A percentile compares a stretch with the other conserved stretches of the same genome.
These are phyloP conservation scores for Piper longum DNA, from an alignment of 164 flowering plant species.

Conservation along the genomic window DNA sequence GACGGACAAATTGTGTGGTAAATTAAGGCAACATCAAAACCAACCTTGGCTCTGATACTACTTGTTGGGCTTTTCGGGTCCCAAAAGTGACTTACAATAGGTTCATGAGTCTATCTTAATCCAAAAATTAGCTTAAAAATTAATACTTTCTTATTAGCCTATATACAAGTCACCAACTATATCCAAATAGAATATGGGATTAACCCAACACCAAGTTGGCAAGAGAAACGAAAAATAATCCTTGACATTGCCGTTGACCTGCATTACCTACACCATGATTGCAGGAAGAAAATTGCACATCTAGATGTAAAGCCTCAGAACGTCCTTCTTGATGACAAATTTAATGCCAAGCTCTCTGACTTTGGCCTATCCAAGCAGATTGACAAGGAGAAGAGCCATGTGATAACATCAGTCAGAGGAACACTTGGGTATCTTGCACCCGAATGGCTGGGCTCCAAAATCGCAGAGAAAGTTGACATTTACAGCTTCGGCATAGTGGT, in stretches of 20 bases:
- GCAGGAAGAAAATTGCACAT: conserved; percentile 12
- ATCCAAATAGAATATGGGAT: too few species aligned
- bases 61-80: too few species aligned
- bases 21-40: too few species aligned
- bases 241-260: conserved; percentile 10
- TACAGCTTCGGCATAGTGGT: conserved; percentile 17
- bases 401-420: conserved; percentile 10
- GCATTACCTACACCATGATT: conserved; percentile 18
- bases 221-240: conserved; percentile 7
- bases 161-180: too few species aligned
- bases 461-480: conserved; percentile 16
- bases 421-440: conserved; percentile 9
- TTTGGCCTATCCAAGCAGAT: conserved; percentile 14
- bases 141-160: too few species aligned
- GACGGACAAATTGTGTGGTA: too few species aligned
- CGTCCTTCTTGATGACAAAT: conserved; percentile 8
- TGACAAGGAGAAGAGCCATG: conserved; percentile 11
- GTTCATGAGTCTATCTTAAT: too few species aligned
- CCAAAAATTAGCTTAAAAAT: too few species aligned
- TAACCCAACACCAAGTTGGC: conserved; percentile 12
- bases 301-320: conserved; percentile 17
- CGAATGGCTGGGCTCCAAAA: conserved; percentile 5
- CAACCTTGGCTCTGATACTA: too few species aligned
- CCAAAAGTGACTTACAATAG: too few species aligned
- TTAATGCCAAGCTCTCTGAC: conserved; percentile 16